These are phyloP conservation scores for Pontederia paniculata DNA, from an alignment of 176 grass and related monocot genomes.

Conservation along the genomic window DNA sequence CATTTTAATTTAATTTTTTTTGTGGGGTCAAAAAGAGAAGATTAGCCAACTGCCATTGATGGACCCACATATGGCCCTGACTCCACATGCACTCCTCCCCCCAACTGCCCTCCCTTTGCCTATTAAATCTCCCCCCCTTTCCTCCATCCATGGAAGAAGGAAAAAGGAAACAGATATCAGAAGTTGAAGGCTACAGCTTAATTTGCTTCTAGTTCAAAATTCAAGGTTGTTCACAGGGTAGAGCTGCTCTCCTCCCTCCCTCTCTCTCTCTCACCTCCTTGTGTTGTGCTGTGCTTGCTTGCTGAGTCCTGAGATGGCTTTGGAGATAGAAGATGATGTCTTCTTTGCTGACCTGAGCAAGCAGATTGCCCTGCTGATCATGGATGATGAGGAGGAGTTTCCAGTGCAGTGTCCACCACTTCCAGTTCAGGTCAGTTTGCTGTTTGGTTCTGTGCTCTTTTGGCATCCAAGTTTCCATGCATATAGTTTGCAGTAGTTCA, in stretches of 20 bases:
- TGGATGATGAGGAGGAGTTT: constrained; percentile 86
- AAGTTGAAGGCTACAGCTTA: constrained; percentile 26
- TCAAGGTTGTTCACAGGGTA: not conserved
- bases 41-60: constrained; percentile 39
- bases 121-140: constrained; percentile 30
- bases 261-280: not conserved
- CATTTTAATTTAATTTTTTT: constrained; percentile 7
- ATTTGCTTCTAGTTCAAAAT: not conserved
- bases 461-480: no score
- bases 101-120: not conserved
- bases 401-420: constrained; percentile 24
- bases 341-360: constrained; percentile 96
- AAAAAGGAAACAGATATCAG: not conserved
- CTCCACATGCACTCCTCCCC: not conserved
- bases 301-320: not conserved
- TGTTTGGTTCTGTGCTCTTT: not conserved
- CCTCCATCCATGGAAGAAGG: not conserved
- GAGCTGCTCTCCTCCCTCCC: not conserved
- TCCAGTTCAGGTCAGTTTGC: constrained; percentile 26
- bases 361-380: constrained; percentile 86
- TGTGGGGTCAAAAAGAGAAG: constrained; percentile 19
- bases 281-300: not conserved
- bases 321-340: constrained; percentile 70
- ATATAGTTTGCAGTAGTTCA: no score
- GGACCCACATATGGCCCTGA: constrained; percentile 2